Evolutionary conservation across 441 rosid species (phyloP).

Genomic region (Gossypium davidsonii): DNA sequence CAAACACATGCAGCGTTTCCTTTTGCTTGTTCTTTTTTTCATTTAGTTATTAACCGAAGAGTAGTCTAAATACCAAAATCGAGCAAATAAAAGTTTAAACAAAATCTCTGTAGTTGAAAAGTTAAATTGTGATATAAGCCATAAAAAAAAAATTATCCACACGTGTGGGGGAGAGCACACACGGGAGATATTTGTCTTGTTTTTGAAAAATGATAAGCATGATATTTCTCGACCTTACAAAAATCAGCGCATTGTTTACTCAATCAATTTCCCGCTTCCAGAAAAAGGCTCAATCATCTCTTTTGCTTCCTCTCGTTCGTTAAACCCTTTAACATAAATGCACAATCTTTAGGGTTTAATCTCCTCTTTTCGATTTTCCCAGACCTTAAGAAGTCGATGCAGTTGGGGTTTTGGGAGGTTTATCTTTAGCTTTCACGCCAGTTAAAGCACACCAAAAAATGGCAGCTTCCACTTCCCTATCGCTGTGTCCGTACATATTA

Average conservation of each 20-base stretch:
- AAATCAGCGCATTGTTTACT: neutral
- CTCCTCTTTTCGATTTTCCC: neutral
- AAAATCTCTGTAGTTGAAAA: too few relatives aligned
- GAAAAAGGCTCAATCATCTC: neutral
- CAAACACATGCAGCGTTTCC: too few relatives aligned
- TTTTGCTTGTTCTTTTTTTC: too few relatives aligned
- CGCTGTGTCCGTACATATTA: slow-evolving; percentile 40
- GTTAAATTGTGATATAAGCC: too few relatives aligned
- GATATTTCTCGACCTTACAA: slow-evolving; percentile 24
- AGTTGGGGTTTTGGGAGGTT: slow-evolving; percentile 22
- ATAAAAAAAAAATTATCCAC: too few relatives aligned
- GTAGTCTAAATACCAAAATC: too few relatives aligned
- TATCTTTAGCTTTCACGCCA: slow-evolving; percentile 24
- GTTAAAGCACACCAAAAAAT: slow-evolving; percentile 23
- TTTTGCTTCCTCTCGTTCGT: neutral
- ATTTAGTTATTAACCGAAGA: too few relatives aligned
- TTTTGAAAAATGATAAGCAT: slow-evolving; percentile 21
- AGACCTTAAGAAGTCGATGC: slow-evolving; percentile 14
- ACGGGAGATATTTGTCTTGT: too few relatives aligned
- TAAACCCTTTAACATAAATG: slow-evolving; percentile 7
- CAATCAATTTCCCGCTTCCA: slow-evolving; percentile 28
- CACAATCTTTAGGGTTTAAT: slow-evolving; percentile 22
- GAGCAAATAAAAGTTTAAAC: too few relatives aligned
- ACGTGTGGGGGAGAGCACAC: too few relatives aligned
- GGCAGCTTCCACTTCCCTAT: slow-evolving; percentile 53